A percentile compares a stretch with the other conserved stretches of the same genome.
phyloP scores from a whole-genome alignment of 768 basidiomycete genomes.

The Amanita molliuscula region DNA sequence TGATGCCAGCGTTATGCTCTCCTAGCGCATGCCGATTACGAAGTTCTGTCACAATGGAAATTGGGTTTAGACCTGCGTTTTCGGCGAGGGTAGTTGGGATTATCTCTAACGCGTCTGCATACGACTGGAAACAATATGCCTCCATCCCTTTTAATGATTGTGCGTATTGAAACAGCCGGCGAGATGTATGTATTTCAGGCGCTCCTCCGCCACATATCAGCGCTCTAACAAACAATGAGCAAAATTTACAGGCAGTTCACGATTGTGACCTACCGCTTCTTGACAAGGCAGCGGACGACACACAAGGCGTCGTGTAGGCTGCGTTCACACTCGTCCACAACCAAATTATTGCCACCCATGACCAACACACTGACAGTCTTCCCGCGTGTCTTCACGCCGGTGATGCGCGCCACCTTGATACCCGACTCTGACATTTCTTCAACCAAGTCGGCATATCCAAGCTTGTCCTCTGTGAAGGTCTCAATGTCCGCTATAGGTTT shows the following conservation, averaged over 20 bases:
- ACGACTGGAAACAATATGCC: slow-evolving; percentile 98
- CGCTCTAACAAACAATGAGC: slow-evolving; percentile 34
- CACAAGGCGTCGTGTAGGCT: slow-evolving; percentile 98
- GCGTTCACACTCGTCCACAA: slow-evolving; percentile 94
- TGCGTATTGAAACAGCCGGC: slow-evolving; percentile 80
- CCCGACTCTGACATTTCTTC: slow-evolving; percentile 79
- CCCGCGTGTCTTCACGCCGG: slow-evolving; percentile 90
- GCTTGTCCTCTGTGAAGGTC: slow-evolving; percentile 94
- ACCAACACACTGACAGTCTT: slow-evolving; percentile 93
- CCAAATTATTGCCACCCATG: slow-evolving; percentile 86
- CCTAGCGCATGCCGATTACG: slow-evolving; percentile 95
- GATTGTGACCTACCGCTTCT: slow-evolving; percentile 70
- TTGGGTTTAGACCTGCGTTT: slow-evolving; percentile 96
- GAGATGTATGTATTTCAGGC: slow-evolving; percentile 95
- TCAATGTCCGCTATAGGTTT: slow-evolving; percentile 98
- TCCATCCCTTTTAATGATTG: slow-evolving; percentile 97
- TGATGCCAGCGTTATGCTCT: slow-evolving; percentile 92
- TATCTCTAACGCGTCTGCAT: slow-evolving; percentile 94
- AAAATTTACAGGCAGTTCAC: not conserved
- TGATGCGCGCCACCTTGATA: slow-evolving; percentile 88
- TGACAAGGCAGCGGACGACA: slow-evolving; percentile 95
- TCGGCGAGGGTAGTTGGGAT: slow-evolving; percentile 97
- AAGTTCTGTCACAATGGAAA: slow-evolving; percentile 95
- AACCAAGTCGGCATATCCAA: slow-evolving; percentile 91
- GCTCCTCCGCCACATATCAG: slow-evolving; percentile 95